A percentile compares a stretch with the other conserved stretches of the same genome.
These are phyloP conservation scores for Globisporangium barbulae DNA, from an alignment of 352 stramenopile genomes.

Conservation along the genomic window DNA sequence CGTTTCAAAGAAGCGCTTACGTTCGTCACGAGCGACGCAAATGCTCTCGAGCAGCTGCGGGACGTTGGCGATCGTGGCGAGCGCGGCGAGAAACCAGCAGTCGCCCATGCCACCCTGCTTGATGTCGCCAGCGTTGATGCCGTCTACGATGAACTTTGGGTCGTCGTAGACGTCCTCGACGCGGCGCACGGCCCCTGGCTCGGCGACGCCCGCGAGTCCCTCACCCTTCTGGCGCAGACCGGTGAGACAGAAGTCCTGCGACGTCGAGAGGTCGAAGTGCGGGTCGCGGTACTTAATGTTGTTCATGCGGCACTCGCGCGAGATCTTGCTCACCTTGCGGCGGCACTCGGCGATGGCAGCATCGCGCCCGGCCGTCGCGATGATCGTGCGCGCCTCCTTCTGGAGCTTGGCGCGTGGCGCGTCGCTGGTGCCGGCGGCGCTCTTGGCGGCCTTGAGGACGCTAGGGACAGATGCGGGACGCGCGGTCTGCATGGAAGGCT, in stretches of 20 bases:
- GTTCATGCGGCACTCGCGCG: slow-evolving; percentile 33
- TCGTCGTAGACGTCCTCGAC: slow-evolving; percentile 37
- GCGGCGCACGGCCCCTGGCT: slow-evolving; percentile 22
- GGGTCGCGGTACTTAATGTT: slow-evolving; percentile 47
- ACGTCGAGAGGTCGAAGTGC: slow-evolving; percentile 31
- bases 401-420: slow-evolving; percentile 15
- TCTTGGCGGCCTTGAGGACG: slow-evolving; percentile 4
- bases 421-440: background rate
- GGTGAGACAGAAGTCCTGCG: slow-evolving; percentile 25
- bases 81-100: slow-evolving; percentile 79
- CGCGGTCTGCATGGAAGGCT: background rate
- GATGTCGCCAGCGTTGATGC: slow-evolving; percentile 63
- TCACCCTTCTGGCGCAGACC: slow-evolving; percentile 22
- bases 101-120: slow-evolving; percentile 71
- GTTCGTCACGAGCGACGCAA: slow-evolving; percentile 39
- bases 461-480: slow-evolving; percentile 13
- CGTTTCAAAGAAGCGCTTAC: slow-evolving; percentile 4
- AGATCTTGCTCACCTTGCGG: slow-evolving; percentile 38
- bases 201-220: slow-evolving; percentile 13
- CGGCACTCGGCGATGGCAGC: slow-evolving; percentile 32
- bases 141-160: slow-evolving; percentile 42
- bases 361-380: slow-evolving; percentile 27
- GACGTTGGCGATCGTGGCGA: slow-evolving; percentile 69
- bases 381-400: slow-evolving; percentile 24
- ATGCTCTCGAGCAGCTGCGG: slow-evolving; percentile 64